Percentiles rank a stretch among this genome's conserved stretches.
Conservation (phyloP, 129 eudicot genomes). For the Pseudognaphalium luteoalbum region DNA sequence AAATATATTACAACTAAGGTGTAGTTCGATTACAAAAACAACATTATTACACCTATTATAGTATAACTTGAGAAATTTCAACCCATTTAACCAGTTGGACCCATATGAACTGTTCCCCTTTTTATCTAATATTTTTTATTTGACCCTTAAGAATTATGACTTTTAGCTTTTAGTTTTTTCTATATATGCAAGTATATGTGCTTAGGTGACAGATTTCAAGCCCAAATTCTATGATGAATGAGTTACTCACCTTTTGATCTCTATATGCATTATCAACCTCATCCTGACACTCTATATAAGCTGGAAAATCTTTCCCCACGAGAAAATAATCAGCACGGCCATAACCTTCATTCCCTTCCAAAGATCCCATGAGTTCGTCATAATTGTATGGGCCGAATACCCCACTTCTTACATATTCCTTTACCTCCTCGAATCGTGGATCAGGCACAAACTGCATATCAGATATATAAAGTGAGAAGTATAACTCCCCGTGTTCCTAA, state of each 20-base stretch:
- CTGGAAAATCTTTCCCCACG: slow-evolving; percentile 76
- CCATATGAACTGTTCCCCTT: neutral
- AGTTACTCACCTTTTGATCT: slow-evolving; percentile 55
- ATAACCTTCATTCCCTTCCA: slow-evolving; percentile 75
- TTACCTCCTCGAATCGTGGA: slow-evolving; percentile 64
- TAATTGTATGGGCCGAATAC: slow-evolving; percentile 59
- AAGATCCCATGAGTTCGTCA: slow-evolving; percentile 68
- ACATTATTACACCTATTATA: no score
- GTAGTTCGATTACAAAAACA: no score
- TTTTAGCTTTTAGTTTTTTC: neutral
- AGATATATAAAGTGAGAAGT: slow-evolving; percentile 2
- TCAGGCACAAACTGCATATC: slow-evolving; percentile 63
- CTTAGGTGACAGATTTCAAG: neutral
- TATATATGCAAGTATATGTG: neutral
- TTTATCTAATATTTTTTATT: neutral
- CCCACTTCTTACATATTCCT: slow-evolving; percentile 61
- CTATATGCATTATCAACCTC: slow-evolving; percentile 62
- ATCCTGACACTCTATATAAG: slow-evolving; percentile 66
- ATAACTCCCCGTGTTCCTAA: neutral
- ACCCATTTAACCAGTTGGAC: neutral
- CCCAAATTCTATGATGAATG: neutral
- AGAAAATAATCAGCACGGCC: slow-evolving; percentile 80
- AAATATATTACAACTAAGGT: neutral
- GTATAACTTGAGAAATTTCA: no score
- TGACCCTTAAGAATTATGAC: no score